Conservation (phyloP, 2,329 filamentous ascomycete species). For the Fusarium torreyae region DNA sequence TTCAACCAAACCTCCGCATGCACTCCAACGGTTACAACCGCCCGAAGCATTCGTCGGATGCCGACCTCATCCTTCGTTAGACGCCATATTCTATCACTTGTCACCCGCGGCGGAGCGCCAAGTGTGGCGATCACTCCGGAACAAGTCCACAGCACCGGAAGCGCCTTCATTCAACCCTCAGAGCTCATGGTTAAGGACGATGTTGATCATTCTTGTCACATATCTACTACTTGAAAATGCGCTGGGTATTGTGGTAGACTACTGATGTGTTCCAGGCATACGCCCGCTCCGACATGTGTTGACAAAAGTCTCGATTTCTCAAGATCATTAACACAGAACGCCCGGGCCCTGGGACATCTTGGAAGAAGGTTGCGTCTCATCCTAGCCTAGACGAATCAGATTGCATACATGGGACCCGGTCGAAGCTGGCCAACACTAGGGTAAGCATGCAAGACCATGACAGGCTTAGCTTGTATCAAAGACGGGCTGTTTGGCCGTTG, state of each 20-base stretch:
- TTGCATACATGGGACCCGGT: constrained; percentile 11
- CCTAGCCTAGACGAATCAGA: constrained; percentile 32
- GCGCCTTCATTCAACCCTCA: background rate
- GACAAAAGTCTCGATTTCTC: constrained; percentile 10
- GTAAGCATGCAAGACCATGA: constrained; percentile 39
- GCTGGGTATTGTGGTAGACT: background rate
- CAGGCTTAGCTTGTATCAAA: constrained; percentile 36
- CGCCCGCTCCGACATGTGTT: constrained; percentile 15
- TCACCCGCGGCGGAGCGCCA: constrained; percentile 14
- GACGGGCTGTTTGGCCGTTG: constrained; percentile 24
- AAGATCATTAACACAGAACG: constrained; percentile 13
- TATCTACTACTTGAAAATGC: background rate
- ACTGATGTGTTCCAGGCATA: constrained; percentile 9
- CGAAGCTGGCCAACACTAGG: constrained; percentile 37
- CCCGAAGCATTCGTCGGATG: background rate
- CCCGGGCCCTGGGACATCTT: constrained; percentile 19
- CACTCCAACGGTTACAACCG: background rate
- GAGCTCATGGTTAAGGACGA: background rate
- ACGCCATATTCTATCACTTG: background rate
- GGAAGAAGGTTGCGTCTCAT: constrained; percentile 27
- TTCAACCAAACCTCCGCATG: background rate
- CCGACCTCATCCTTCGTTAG: background rate
- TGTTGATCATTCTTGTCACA: background rate
- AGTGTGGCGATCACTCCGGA: background rate
- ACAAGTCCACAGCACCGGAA: background rate